Evolutionary conservation across 2,329 filamentous ascomycete genomes (phyloP).

Genomic region (Fusarium sp.): DNA sequence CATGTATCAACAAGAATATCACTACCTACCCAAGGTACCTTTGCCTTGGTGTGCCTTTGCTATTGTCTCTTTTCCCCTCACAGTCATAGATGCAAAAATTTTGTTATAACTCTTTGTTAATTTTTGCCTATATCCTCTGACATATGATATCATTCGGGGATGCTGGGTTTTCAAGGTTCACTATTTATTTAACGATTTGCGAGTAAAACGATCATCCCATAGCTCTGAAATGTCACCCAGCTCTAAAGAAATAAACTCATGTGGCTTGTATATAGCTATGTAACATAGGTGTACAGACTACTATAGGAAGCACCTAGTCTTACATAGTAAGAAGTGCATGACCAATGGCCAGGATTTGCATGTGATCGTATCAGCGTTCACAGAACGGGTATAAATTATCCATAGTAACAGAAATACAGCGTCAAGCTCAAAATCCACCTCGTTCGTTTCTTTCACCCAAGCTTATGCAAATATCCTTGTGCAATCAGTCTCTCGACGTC

Average conservation of each 20-base stretch:
- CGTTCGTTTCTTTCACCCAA: slow-evolving; percentile 66
- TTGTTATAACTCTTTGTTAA: neutral
- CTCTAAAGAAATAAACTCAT: neutral
- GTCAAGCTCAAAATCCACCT: neutral
- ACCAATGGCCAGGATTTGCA: slow-evolving; percentile 1
- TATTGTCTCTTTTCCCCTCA: neutral
- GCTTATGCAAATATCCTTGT: slow-evolving; percentile 92
- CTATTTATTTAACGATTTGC: neutral
- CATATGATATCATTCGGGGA: neutral
- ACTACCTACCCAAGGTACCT: neutral
- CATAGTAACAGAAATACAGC: slow-evolving; percentile 12
- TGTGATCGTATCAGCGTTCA: slow-evolving; percentile 15
- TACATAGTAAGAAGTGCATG: neutral
- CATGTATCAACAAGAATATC: neutral
- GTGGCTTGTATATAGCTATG: slow-evolving; percentile 18
- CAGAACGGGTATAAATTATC: slow-evolving; percentile 32
- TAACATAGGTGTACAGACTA: neutral
- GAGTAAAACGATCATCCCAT: neutral
- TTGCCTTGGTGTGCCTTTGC: neutral
- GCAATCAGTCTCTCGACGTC: slow-evolving; percentile 95
- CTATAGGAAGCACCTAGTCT: neutral
- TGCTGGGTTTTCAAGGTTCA: neutral
- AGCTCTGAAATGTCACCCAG: neutral
- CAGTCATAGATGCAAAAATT: neutral
- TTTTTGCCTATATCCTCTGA: neutral